A percentile compares a stretch with the other conserved stretches of the same genome.
Conservation (phyloP, 352 stramenopile genomes). For the Thalassiosira hispida region DNA sequence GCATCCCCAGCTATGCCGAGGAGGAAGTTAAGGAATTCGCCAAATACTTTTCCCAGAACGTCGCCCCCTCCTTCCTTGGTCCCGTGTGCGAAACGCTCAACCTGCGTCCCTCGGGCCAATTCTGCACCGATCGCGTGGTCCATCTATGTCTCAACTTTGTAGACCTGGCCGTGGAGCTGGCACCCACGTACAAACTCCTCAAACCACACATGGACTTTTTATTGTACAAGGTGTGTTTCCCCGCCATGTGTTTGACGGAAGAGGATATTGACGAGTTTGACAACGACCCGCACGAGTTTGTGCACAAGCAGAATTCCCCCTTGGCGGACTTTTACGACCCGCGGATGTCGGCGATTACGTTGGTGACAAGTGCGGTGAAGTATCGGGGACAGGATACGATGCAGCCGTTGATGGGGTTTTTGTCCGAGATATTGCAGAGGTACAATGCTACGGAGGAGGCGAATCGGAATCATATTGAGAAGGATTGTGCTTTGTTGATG, state of each 20-base stretch:
- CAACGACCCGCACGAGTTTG: conserved; percentile 97
- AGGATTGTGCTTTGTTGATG: conserved; percentile 93
- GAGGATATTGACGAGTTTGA: conserved; percentile 95
- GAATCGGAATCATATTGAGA: conserved; percentile 93
- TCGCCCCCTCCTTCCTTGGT: conserved; percentile 88
- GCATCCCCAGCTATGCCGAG: conserved; percentile 93
- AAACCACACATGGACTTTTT: conserved; percentile 97
- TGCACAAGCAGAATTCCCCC: conserved; percentile 96
- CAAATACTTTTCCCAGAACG: conserved; percentile 91
- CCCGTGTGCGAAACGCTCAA: conserved; percentile 91
- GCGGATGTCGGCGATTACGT: conserved; percentile 91
- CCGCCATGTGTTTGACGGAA: conserved; percentile 92
- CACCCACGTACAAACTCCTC: conserved; percentile 95
- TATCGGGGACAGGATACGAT: conserved; percentile 95
- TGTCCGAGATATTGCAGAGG: conserved; percentile 91
- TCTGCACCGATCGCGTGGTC: conserved; percentile 95
- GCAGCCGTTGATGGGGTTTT: conserved; percentile 88
- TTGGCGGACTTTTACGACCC: conserved; percentile 97
- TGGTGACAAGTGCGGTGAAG: conserved; percentile 94
- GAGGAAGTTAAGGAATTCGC: conserved; percentile 91
- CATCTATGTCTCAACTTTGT: conserved; percentile 94
- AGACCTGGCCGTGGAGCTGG: conserved; percentile 93
- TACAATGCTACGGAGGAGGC: conserved; percentile 86
- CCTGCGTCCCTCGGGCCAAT: conserved; percentile 92
- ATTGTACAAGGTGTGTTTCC: conserved; percentile 96